Percentiles rank a stretch among this genome's conserved stretches.
Evolutionary conservation across 345 rosid genomes (phyloP).

Genomic region (Pistacia vera): DNA sequence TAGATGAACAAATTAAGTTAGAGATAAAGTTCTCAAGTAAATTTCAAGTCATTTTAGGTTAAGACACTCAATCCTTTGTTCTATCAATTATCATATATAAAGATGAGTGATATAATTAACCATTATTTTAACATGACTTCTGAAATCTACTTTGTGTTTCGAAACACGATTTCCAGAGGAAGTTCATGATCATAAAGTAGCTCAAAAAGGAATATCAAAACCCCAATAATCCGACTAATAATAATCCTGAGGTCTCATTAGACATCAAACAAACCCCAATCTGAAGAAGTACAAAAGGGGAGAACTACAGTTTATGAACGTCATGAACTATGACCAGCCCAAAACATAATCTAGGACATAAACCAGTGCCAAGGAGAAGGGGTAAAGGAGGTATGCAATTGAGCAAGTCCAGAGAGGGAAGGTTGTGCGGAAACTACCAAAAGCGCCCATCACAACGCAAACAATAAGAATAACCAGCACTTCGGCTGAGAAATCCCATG

Average conservation of each 20-base stretch:
- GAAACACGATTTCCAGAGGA: background rate
- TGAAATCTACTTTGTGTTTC: too few relatives aligned
- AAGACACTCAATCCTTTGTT: too few relatives aligned
- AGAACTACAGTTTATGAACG: background rate
- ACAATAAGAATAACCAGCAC: slow-evolving; percentile 85
- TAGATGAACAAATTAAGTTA: too few relatives aligned
- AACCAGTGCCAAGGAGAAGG: slow-evolving; percentile 82
- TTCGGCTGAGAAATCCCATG: slow-evolving; percentile 97
- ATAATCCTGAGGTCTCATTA: background rate
- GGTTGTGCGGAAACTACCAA: slow-evolving; percentile 83
- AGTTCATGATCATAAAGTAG: background rate
- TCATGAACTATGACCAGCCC: slow-evolving; percentile 79
- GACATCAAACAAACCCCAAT: background rate
- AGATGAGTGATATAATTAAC: too few relatives aligned
- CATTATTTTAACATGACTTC: too few relatives aligned
- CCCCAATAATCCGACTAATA: background rate
- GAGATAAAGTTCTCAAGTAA: too few relatives aligned
- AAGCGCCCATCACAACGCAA: slow-evolving; percentile 77
- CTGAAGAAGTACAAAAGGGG: background rate
- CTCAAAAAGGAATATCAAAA: background rate
- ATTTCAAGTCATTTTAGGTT: too few relatives aligned
- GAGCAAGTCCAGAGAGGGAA: slow-evolving; percentile 93
- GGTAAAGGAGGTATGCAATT: slow-evolving; percentile 71
- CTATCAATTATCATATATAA: too few relatives aligned
- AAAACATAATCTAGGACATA: slow-evolving; percentile 78